These are phyloP conservation scores for Pyrus bretschneideri DNA, from an alignment of 306 rosid species.

Conservation along the genomic window DNA sequence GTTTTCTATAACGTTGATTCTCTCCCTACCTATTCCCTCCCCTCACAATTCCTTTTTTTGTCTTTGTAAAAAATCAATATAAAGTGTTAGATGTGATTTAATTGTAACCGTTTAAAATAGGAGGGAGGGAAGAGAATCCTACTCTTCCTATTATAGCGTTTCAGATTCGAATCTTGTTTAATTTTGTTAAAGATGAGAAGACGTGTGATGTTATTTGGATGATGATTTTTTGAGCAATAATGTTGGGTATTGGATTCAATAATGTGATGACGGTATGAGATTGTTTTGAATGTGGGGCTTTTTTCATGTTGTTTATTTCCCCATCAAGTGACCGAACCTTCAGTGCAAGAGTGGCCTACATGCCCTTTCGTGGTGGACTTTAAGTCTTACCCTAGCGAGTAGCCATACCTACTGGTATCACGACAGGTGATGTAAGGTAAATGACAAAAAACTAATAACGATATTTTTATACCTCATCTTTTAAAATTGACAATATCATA, in stretches of 20 bases:
- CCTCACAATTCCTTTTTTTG: too few species aligned
- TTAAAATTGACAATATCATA: too few species aligned
- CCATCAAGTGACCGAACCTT: conserved; percentile 1
- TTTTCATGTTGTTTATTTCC: not conserved
- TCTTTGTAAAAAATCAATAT: too few species aligned
- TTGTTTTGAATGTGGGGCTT: not conserved
- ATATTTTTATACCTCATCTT: too few species aligned
- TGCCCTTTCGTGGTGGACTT: conserved; percentile 4
- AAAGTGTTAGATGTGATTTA: too few species aligned
- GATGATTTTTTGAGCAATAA: not conserved
- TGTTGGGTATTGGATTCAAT: not conserved
- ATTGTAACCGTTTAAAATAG: too few species aligned
- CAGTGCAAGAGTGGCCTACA: not conserved
- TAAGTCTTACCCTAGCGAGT: not conserved
- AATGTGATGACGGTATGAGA: not conserved
- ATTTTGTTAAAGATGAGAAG: not conserved
- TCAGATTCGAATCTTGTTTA: not conserved
- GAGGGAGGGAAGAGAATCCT: too few species aligned
- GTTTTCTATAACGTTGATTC: too few species aligned
- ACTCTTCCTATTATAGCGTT: too few species aligned
- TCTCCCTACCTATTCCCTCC: too few species aligned
- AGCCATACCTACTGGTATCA: not conserved
- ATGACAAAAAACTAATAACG: too few species aligned
- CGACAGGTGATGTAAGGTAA: too few species aligned
- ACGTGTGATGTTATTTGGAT: not conserved